Conservation (phyloP, 768 basidiomycete species). For the Tricholomella constricta region DNA sequence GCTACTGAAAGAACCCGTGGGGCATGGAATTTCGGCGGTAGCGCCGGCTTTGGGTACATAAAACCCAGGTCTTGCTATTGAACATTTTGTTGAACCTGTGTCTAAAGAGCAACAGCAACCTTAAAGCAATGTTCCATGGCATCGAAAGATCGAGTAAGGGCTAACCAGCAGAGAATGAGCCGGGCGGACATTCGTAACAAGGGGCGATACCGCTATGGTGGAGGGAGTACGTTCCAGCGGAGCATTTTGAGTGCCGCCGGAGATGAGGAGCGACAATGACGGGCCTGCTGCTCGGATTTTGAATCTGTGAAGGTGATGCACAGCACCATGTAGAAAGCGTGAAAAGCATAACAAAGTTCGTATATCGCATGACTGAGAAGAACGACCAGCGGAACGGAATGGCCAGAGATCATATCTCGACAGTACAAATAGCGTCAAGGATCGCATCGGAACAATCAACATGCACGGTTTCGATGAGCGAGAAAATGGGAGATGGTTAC, state of each 20-base stretch:
- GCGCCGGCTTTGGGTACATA: too few species aligned
- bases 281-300: slow-evolving; percentile 1
- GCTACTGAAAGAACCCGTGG: not conserved
- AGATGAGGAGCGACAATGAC: not conserved
- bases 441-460: too few species aligned
- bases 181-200: slow-evolving; percentile 8
- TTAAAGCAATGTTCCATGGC: too few species aligned
- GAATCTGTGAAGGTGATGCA: slow-evolving; percentile 3
- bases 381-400: not conserved
- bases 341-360: not conserved
- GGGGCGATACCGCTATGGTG: slow-evolving; percentile 6
- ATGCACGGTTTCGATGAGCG: too few species aligned
- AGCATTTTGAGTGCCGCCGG: slow-evolving; percentile 4
- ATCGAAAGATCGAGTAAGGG: not conserved
- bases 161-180: slow-evolving; percentile 2
- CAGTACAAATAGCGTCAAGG: too few species aligned
- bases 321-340: not conserved
- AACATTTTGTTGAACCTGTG: too few species aligned
- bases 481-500: too few species aligned
- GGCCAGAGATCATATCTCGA: too few species aligned
- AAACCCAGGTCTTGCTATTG: too few species aligned
- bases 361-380: not conserved
- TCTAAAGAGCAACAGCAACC: too few species aligned
- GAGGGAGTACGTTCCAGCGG: slow-evolving; percentile 9
- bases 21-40: too few species aligned